Percentiles rank a stretch among this genome's conserved stretches.
phyloP scores from a whole-genome alignment of 2,329 filamentous ascomycete genomes.

The Paecilomyces variotii region DNA sequence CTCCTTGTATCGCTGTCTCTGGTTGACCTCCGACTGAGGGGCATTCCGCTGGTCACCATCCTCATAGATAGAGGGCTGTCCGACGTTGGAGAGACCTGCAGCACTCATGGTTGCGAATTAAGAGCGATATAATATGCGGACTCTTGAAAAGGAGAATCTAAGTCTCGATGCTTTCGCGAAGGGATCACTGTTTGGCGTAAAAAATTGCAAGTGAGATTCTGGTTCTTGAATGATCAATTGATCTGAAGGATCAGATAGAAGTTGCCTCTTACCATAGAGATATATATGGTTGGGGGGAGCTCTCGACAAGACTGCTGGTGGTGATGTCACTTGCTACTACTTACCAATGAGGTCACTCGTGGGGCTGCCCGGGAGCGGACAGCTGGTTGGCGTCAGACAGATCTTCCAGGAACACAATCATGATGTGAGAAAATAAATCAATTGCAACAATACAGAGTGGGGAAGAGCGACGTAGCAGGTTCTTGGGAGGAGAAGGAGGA shows the following conservation, averaged over 20 bases:
- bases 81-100: slow-evolving; percentile 57
- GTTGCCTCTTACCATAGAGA: background rate
- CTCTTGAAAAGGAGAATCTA: background rate
- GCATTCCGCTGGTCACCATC: slow-evolving; percentile 66
- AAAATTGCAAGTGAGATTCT: background rate
- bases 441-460: background rate
- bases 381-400: background rate
- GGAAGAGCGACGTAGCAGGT: background rate
- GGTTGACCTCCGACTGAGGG: slow-evolving; percentile 44
- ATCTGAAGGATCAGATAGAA: background rate
- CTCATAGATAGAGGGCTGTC: slow-evolving; percentile 60
- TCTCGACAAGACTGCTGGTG: background rate
- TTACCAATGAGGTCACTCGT: background rate
- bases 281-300: background rate
- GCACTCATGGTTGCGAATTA: slow-evolving; percentile 31
- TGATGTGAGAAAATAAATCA: background rate
- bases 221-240: no score
- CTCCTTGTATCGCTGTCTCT: slow-evolving; percentile 60
- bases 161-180: background rate
- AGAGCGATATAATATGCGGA: background rate
- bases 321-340: background rate
- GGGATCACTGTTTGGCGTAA: background rate
- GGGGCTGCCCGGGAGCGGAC: background rate
- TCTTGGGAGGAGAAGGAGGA: background rate
- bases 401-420: background rate